phyloP scores from a whole-genome alignment of 2,329 filamentous ascomycete species.

The Monosporascus sp. region DNA sequence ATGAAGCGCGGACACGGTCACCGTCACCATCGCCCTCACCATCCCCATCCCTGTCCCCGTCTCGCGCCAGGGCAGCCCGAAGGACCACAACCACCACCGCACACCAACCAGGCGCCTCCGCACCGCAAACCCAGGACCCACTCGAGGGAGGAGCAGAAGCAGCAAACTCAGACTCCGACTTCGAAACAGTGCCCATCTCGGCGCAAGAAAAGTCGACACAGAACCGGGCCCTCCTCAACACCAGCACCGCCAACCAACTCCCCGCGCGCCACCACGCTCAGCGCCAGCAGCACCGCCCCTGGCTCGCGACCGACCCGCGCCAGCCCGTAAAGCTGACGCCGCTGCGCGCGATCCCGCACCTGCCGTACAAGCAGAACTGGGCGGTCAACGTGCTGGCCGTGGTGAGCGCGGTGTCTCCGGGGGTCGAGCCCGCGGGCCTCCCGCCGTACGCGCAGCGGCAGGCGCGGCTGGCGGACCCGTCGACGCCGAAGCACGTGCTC shows the following conservation, averaged over 20 bases:
- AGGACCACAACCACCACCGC: background rate
- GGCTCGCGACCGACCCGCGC: conserved; percentile 23
- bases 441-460: conserved; percentile 47
- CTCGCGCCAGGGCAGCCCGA: background rate
- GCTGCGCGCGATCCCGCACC: conserved; percentile 42
- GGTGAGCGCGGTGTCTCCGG: conserved; percentile 38
- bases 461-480: conserved; percentile 46
- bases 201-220: conserved; percentile 10
- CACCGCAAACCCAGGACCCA: background rate
- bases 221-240: conserved; percentile 13
- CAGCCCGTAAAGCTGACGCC: conserved; percentile 47
- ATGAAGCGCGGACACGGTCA: conserved; percentile 1
- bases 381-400: conserved; percentile 50
- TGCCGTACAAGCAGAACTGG: conserved; percentile 56
- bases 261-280: background rate
- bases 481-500: conserved; percentile 46
- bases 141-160: conserved; percentile 22
- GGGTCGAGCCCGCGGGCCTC: conserved; percentile 43
- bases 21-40: background rate
- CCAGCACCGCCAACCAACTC: background rate
- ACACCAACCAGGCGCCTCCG: background rate
- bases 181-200: conserved; percentile 32
- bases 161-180: conserved; percentile 17
- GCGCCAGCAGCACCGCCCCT: conserved; percentile 5
- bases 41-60: background rate